Conservation (phyloP, 495 filamentous ascomycete species). For the Gamarada debralockiae region DNA sequence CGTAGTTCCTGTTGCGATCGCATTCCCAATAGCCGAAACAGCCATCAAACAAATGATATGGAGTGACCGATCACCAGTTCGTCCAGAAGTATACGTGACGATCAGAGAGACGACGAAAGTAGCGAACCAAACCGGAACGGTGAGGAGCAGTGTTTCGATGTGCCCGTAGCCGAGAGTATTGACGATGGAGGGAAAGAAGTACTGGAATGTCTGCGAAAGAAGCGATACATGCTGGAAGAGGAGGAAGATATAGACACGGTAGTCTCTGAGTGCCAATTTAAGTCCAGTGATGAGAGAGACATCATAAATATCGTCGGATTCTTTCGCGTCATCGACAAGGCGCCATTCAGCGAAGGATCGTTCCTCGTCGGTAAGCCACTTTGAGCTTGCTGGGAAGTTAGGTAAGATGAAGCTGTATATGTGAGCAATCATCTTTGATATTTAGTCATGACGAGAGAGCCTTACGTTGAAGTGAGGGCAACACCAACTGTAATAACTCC, state of each 20-base stretch:
- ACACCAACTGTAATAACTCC: constrained; percentile 51
- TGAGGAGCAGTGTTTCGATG: too few species aligned
- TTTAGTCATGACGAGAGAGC: too few species aligned
- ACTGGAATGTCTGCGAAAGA: constrained; percentile 24
- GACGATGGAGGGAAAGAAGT: too few species aligned
- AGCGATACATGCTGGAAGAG: constrained; percentile 22
- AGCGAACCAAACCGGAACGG: too few species aligned
- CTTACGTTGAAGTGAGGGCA: constrained; percentile 34
- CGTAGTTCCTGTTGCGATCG: too few species aligned
- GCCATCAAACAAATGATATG: too few species aligned
- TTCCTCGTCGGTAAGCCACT: constrained; percentile 71
- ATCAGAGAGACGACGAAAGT: too few species aligned
- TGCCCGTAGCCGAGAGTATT: too few species aligned
- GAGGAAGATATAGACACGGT: constrained; percentile 17
- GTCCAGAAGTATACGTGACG: too few species aligned
- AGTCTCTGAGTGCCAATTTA: constrained; percentile 18
- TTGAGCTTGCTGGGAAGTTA: constrained; percentile 73
- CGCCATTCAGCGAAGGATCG: constrained; percentile 64
- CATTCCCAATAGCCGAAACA: too few species aligned
- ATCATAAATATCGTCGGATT: constrained; percentile 17
- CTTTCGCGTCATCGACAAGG: constrained; percentile 57
- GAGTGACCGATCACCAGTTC: too few species aligned
- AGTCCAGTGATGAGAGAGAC: constrained; percentile 11
- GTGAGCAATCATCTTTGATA: too few species aligned
- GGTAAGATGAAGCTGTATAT: constrained; percentile 61